Evolutionary conservation across 257 asterid species (phyloP).

Genomic region (Eustoma russellianum): DNA sequence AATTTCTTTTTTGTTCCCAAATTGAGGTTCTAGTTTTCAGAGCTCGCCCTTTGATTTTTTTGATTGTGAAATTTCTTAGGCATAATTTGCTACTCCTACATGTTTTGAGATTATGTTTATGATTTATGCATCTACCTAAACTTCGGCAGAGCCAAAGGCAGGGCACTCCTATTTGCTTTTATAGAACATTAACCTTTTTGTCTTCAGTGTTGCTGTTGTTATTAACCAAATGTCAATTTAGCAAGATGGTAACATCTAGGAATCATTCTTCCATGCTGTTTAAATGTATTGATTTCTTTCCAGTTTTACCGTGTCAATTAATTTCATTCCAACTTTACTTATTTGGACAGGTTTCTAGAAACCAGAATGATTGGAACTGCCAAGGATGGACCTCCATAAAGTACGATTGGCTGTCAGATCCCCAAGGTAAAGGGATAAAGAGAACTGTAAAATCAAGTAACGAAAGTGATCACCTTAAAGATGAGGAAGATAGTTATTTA

Average conservation of each 20-base stretch:
- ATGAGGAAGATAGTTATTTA: constrained; percentile 4
- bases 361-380: constrained; percentile 9
- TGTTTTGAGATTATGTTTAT: background rate
- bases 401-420: constrained; percentile 9
- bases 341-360: constrained; percentile 17
- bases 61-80: background rate
- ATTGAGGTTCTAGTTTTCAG: background rate
- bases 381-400: constrained; percentile 5
- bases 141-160: background rate
- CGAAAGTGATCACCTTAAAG: constrained; percentile 1
- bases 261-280: background rate
- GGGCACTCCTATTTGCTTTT: background rate
- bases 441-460: constrained; percentile 6
- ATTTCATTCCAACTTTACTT: constrained; percentile 1
- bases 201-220: background rate
- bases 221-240: background rate
- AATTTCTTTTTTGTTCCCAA: background rate
- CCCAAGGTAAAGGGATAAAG: constrained; percentile 9
- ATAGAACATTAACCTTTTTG: background rate
- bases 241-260: background rate
- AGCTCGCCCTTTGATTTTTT: too few relatives aligned
- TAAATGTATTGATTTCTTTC: background rate
- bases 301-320: background rate
- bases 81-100: background rate
- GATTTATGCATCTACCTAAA: constrained; percentile 1